A percentile compares a stretch with the other conserved stretches of the same genome.
Evolutionary conservation across 345 rosid genomes (phyloP).

Genomic region (Euphorbia lathyris): DNA sequence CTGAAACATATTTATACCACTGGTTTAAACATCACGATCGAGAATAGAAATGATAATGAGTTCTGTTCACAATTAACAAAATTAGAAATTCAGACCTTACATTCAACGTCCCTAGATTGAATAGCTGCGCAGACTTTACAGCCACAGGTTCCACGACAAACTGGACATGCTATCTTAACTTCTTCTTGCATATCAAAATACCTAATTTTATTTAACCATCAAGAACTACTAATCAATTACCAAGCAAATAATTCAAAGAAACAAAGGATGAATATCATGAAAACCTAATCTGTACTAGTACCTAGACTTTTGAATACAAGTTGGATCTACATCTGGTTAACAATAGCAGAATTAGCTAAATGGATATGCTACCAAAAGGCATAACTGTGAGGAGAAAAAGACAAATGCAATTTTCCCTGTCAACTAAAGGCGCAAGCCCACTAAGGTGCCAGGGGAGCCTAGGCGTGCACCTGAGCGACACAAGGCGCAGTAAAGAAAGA

Average conservation of each 20-base stretch:
- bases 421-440: too few relatives aligned
- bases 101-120: slow-evolving; percentile 52
- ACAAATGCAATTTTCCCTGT: too few relatives aligned
- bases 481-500: too few relatives aligned
- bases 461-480: too few relatives aligned
- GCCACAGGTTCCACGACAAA: slow-evolving; percentile 74
- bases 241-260: slow-evolving; percentile 9
- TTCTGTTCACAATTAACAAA: slow-evolving; percentile 2
- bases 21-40: slow-evolving; percentile 13
- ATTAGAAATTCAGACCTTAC: slow-evolving; percentile 69
- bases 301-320: neutral
- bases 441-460: too few relatives aligned
- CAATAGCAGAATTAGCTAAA: neutral
- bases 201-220: slow-evolving; percentile 40
- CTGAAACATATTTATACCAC: slow-evolving; percentile 43
- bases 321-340: neutral
- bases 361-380: neutral
- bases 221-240: slow-evolving; percentile 5
- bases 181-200: slow-evolving; percentile 63
- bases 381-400: neutral
- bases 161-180: slow-evolving; percentile 77
- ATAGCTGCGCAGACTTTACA: slow-evolving; percentile 67
- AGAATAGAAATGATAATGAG: slow-evolving; percentile 16
- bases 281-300: neutral
- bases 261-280: neutral